A percentile compares a stretch with the other conserved stretches of the same genome.
Conservation (phyloP, 352 stramenopile species). For the Phytophthora boehmeriae region DNA sequence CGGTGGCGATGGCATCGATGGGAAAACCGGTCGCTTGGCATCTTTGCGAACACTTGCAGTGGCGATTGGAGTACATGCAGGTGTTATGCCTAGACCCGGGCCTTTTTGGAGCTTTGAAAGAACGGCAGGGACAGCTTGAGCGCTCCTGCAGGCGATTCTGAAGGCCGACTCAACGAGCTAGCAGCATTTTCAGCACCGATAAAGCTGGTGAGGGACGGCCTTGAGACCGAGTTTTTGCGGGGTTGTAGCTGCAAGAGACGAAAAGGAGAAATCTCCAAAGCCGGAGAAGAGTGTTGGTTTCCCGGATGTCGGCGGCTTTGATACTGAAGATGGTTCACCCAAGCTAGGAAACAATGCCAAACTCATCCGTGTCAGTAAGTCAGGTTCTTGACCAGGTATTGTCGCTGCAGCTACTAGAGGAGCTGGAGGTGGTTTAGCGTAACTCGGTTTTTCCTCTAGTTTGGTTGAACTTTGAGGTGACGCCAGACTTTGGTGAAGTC, state of each 20-base stretch:
- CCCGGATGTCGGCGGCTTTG: conserved; percentile 25
- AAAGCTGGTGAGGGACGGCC: conserved; percentile 31
- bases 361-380: conserved; percentile 33
- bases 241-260: conserved; percentile 27
- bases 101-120: conserved; percentile 74
- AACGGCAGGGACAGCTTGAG: conserved; percentile 64
- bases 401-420: background rate
- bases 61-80: conserved; percentile 71
- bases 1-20: conserved; percentile 37
- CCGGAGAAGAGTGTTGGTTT: conserved; percentile 28
- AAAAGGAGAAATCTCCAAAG: conserved; percentile 36
- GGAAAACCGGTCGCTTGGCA: conserved; percentile 64
- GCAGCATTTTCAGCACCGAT: conserved; percentile 20
- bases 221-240: conserved; percentile 27
- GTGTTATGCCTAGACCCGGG: conserved; percentile 58
- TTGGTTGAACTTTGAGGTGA: conserved; percentile 3
- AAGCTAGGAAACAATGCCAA: conserved; percentile 36
- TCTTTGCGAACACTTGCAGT: conserved; percentile 77
- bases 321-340: conserved; percentile 14
- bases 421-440: conserved; percentile 1
- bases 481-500: conserved; percentile 29
- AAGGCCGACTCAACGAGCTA: conserved; percentile 13
- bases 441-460: background rate
- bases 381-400: conserved; percentile 17
- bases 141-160: conserved; percentile 20